Base-by-base conservation (phyloP, 108 stramenopile species). In the Aurantiochytrium sp. region DNA sequence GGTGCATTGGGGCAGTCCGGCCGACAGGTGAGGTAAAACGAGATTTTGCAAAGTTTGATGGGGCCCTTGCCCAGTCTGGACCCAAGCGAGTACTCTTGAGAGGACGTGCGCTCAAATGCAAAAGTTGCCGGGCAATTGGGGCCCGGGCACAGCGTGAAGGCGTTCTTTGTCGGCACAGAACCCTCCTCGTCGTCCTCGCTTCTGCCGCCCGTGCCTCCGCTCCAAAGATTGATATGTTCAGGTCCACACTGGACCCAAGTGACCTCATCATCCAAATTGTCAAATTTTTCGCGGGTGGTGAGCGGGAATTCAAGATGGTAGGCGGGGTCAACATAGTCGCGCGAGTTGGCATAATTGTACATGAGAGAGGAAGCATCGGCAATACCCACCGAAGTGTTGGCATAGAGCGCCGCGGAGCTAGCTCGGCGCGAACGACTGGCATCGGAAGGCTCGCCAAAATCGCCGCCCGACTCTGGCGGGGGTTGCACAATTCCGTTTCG, bases 1-100 rank as follows among this genome's bases (percentile, higher is more conserved):
- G 76, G 76, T 23, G 76, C 76, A 83, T 83, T 83, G 19, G 76
- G 76, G 49, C 76, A 83, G 76, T 83, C 76, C 10, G 76, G 76
- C 45, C 76, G 45, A 35, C 45, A 53, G n/a, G 4, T 83, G 18
- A 83, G 23, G 51, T 83, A 53, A 53, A 83, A 83, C n/a, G 76
- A 83, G 28, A 83, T 53, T 45, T 83, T 83, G 51, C 49, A 23
- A 43, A 83, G n/a, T 45, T 23, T 14, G 42, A 42, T 69, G 14
- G 64, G 64, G 3, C 64, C 64, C 42, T 23, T 69, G 64, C 64
- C 64, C 12, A 28, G 25, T 14, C 14, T 23, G 1, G 42, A 57
- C 55, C 55, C 16, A 8, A 57, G 55, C 55, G 55, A 57, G 55
- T 57, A 57, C 55, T 57, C 55, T 8, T 16, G 8, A 8, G 55